Evolutionary conservation across 306 rosid genomes (phyloP), one percentile per base, ranked within the genome.

Genomic region (Lathyrus aphaca): DNA sequence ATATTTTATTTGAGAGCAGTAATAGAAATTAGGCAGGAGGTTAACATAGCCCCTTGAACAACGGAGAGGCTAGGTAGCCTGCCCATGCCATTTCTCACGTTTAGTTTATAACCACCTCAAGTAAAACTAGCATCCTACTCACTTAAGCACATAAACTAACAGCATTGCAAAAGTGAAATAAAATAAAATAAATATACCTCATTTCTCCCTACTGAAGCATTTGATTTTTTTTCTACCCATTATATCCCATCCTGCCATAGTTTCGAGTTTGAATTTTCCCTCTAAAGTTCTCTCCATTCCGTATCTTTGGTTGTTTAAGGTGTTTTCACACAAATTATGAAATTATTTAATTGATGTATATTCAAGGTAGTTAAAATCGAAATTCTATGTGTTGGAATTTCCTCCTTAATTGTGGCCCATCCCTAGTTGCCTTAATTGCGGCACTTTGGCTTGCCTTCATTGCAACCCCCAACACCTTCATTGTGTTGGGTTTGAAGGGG

Each of bases 121-220:
- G 66, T 61, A 61, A 60, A 60, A 61, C 23, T 37, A 60, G 6
- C 66, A 61, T 39, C 48, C n/a, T 29, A 58, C 67, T 57, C 40
- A 10, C 66, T 43, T 56, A 57, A 57, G 19, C 38, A 10, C 44
- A 58, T 45, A 71, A 30, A 30, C 42, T 58, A 32, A 45, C 45
- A 38, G 21, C 66, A 39, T 4, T 32, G 38, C 76, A 8, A 45
- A 30, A 45, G 11, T 21, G 9, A 37, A 66, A 66, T 30, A 38
- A 21, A 72, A 15, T 37, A 57, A 3, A 71, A 57, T 25, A 57
- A 57, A 11, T 6, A n/a, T 58, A 59, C 46, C 13, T 30, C 7
- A 45, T 19, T 59, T 71, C 58, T 21, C 32, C 23, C 4, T 6
- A 21, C 30, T 53, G 58, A 53, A 48, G 12, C 23, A 51, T 53